Conservation (phyloP, 768 basidiomycete genomes). For the Obba rivulosa region DNA sequence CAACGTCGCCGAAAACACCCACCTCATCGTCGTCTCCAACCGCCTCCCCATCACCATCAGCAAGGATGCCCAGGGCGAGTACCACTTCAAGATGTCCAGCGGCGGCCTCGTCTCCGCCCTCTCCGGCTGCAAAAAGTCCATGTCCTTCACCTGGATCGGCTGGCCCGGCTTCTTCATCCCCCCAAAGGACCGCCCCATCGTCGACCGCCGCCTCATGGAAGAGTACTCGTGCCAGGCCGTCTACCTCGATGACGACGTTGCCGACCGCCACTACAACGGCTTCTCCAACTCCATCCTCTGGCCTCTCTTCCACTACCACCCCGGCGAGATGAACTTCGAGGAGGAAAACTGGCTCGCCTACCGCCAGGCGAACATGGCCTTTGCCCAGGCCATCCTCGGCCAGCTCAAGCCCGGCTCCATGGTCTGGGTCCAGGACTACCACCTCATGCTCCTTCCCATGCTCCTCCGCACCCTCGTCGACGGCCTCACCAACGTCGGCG, state of each 20-base stretch:
- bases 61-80: conserved; percentile 88
- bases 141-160: conserved; percentile 97
- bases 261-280: conserved; percentile 97
- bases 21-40: conserved; percentile 94
- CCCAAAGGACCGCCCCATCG: conserved; percentile 79
- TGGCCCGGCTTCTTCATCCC: conserved; percentile 97
- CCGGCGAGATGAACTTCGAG: conserved; percentile 99
- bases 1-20: conserved; percentile 40
- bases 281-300: conserved; percentile 99
- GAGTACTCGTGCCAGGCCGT: conserved; percentile 98
- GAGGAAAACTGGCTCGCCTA: conserved; percentile 98
- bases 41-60: conserved; percentile 93
- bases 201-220: conserved; percentile 88
- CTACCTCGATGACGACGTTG: conserved; percentile 95
- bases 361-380: conserved; percentile 91
- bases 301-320: conserved; percentile 99
- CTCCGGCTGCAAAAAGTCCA: conserved; percentile 95
- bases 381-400: conserved; percentile 82
- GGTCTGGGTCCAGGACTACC: conserved; percentile 99
- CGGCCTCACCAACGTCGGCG: conserved; percentile 50
- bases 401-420: conserved; percentile 84
- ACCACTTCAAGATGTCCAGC: conserved; percentile 99
- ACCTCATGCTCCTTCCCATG: conserved; percentile 97
- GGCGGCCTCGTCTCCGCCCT: conserved; percentile 97
- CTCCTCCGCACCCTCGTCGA: conserved; percentile 86